phyloP scores from a whole-genome alignment of 169 alveolate genomes.

The Cryptosporidium bovis region DNA sequence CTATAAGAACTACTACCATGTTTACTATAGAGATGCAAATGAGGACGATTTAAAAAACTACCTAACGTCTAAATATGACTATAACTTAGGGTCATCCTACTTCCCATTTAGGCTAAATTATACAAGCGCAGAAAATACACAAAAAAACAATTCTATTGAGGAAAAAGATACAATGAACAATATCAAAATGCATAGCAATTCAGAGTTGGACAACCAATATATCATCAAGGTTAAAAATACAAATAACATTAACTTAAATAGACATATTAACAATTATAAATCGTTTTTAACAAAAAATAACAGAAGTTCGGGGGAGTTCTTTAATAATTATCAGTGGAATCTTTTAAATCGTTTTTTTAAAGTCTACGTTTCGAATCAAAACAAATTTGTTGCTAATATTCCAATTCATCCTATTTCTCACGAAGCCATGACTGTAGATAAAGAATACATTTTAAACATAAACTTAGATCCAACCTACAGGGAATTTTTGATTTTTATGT shows the following conservation, averaged over 20 bases:
- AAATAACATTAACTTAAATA: not conserved
- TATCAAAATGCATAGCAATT: no score
- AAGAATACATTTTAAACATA: constrained; percentile 12
- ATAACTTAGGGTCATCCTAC: constrained; percentile 3
- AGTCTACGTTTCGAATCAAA: constrained; percentile 22
- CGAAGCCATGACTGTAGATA: constrained; percentile 40
- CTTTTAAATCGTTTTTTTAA: constrained; percentile 20
- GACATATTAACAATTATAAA: not conserved
- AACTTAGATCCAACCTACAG: constrained; percentile 57
- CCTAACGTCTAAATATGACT: constrained; percentile 24
- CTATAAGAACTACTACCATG: not conserved
- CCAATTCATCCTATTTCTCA: constrained; percentile 63
- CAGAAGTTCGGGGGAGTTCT: constrained; percentile 17
- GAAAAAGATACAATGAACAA: no score
- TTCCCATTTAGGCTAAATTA: constrained; percentile 37
- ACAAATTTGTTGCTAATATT: constrained; percentile 32
- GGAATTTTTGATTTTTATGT: constrained; percentile 22
- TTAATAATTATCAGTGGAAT: constrained; percentile 59
- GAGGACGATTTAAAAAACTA: not conserved
- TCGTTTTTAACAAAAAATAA: not conserved
- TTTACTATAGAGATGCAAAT: constrained; percentile 15
- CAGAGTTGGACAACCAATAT: not conserved
- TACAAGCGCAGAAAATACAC: constrained; percentile 22
- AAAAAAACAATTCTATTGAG: not conserved
- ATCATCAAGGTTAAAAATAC: not conserved